These are phyloP conservation scores for Waltergamsia citrina DNA, from an alignment of 2,329 filamentous ascomycete genomes.

Conservation along the genomic window DNA sequence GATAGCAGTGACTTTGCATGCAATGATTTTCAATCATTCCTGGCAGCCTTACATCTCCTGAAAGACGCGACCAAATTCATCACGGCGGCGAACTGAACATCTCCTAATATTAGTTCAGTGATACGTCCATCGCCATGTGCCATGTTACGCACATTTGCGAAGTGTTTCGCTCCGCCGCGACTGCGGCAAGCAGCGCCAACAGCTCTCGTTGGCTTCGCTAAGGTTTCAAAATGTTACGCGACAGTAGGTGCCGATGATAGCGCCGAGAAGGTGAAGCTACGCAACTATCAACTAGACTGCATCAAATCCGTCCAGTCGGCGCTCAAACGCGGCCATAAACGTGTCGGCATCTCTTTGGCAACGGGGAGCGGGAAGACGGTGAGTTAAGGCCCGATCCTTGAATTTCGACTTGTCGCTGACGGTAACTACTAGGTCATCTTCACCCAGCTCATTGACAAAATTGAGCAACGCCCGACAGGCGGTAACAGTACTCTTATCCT, in stretches of 20 bases:
- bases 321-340: conserved; percentile 61
- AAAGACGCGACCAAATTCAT: neutral
- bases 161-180: conserved; percentile 14
- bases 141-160: conserved; percentile 21
- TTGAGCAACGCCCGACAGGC: conserved; percentile 42
- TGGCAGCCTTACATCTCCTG: neutral
- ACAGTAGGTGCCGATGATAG: conserved; percentile 2
- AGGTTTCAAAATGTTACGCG: conserved; percentile 1
- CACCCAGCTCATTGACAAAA: conserved; percentile 80
- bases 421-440: conserved; percentile 67
- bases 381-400: conserved; percentile 13
- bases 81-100: neutral
- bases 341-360: conserved; percentile 75
- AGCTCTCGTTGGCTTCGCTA: neutral
- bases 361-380: conserved; percentile 88
- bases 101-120: too few species aligned
- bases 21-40: neutral
- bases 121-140: conserved; percentile 17
- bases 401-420: conserved; percentile 2
- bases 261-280: conserved; percentile 43
- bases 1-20: neutral
- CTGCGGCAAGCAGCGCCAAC: neutral
- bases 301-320: conserved; percentile 71
- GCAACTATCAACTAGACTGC: conserved; percentile 85
- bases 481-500: conserved; percentile 76